Base-by-base conservation (phyloP, 2,329 filamentous ascomycete genomes). In the Decorospora gaudefroyi region DNA sequence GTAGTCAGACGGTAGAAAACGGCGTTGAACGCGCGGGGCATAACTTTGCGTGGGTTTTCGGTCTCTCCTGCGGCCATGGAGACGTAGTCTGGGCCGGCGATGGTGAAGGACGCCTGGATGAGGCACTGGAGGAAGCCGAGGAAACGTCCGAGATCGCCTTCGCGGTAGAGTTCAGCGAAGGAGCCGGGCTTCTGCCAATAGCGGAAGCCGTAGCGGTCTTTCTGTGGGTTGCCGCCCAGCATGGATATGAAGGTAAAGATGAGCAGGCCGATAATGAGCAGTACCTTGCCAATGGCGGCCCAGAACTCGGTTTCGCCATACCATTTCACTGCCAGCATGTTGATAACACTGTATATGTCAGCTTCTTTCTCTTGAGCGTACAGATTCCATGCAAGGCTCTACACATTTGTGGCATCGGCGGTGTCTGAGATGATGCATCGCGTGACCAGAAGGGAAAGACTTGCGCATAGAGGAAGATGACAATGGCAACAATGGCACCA, bases 1-100 rank as follows among this genome's bases (percentile, higher is more conserved):
- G 80, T 73, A 0, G 85, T 85, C 21, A 92, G 74, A 21, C 88
- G 84, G 68, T 88, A 90, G 67, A 91, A 90, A 1, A 91, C 87
- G 34, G 85, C 83, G 48, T 89, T 89, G 70, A 83, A 90, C 1
- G 88, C 88, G 27, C 80, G 82, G 0, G 87, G 87, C 68, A 93
- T 81, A 13, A 74, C 65, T 35, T 57, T 66, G 13, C 75, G 66
- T 3, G 75, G 75, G 25, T 72, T 71, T 45, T 75, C 72, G 2
- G 74, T 72, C 50, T 77, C 75, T 25, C 73, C 76, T 10, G 75
- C 73, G 3, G 74, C 74, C 66, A 77, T 76, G 22, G 72, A 71
- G 45, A 78, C 70, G 53, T 77, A 77, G 42, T 77, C 75, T 0
- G 75, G 74, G 9, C 75, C 75, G 11, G 71, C 72, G 33, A 77